Percentiles rank a stretch among this genome's conserved stretches.
phyloP scores from a whole-genome alignment of 805 yeast genomes.

The Wickerhamiella dianesei region DNA sequence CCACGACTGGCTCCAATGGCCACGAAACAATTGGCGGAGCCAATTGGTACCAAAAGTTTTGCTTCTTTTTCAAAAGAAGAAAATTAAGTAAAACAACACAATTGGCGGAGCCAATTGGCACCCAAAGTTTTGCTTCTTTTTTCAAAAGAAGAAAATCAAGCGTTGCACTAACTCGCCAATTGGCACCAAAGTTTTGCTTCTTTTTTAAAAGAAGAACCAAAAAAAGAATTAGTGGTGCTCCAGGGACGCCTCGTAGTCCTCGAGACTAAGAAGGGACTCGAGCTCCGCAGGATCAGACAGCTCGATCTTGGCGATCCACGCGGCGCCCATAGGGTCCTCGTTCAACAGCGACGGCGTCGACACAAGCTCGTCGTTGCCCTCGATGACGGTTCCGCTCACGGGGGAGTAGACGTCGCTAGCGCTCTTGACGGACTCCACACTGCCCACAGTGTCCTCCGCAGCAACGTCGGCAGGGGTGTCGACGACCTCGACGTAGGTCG shows the following conservation, averaged over 20 bases:
- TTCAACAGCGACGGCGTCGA: constrained; percentile 68
- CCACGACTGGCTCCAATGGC: too few species aligned
- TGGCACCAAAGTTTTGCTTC: too few species aligned
- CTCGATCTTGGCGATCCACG: constrained; percentile 79
- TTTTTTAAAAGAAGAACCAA: background rate
- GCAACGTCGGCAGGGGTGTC: constrained; percentile 49
- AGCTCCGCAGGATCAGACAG: constrained; percentile 31
- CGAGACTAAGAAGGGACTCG: constrained; percentile 22
- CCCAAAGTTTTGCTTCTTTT: too few species aligned
- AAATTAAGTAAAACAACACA: too few species aligned
- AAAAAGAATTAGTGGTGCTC: constrained; percentile 7
- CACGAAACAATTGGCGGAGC: too few species aligned
- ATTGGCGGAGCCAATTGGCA: too few species aligned
- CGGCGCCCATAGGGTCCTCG: constrained; percentile 82
- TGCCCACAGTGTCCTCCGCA: constrained; percentile 74
- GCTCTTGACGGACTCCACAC: constrained; percentile 87
- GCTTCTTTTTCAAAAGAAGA: too few species aligned
- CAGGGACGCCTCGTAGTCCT: constrained; percentile 24
- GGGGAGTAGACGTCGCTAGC: constrained; percentile 92
- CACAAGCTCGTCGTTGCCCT: constrained; percentile 52
- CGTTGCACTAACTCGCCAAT: too few species aligned
- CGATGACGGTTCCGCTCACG: constrained; percentile 60
- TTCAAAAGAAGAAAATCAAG: too few species aligned
- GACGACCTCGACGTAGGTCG: constrained; percentile 85
- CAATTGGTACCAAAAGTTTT: too few species aligned